A percentile compares a stretch with the other conserved stretches of the same genome.
Conservation (phyloP, 768 basidiomycete species). For the Sporobolomyces phaffii region DNA sequence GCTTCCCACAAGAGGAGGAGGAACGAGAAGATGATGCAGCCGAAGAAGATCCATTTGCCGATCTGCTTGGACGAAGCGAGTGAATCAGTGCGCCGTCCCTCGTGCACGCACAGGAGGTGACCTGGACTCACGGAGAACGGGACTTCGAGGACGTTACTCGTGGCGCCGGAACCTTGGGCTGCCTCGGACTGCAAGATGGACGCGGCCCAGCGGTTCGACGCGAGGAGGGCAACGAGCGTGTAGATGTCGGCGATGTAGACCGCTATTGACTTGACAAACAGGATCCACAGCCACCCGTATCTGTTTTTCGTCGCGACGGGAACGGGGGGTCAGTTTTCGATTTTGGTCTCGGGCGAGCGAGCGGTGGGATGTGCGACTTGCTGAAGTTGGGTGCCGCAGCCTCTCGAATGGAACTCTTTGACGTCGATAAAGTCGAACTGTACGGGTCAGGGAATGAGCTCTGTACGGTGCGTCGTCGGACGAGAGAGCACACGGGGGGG, state of each 20-base stretch:
- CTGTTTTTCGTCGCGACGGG: conserved; percentile 52
- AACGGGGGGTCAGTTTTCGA: background rate
- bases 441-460: background rate
- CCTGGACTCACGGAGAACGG: conserved; percentile 56
- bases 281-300: conserved; percentile 86
- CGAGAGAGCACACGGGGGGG: background rate
- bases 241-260: conserved; percentile 98
- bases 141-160: conserved; percentile 70
- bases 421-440: conserved; percentile 97
- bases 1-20: conserved; percentile 89
- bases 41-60: conserved; percentile 94
- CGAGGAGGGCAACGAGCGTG: conserved; percentile 92
- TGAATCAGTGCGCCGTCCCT: background rate
- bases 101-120: background rate
- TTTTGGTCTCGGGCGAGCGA: background rate
- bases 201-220: conserved; percentile 81
- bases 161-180: conserved; percentile 46
- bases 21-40: conserved; percentile 98
- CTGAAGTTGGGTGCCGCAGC: conserved; percentile 80
- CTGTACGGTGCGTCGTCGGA: background rate
- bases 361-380: conserved; percentile 47
- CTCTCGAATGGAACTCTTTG: conserved; percentile 81
- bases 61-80: conserved; percentile 48
- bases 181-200: conserved; percentile 76
- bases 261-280: conserved; percentile 89